A percentile compares a stretch with the other conserved stretches of the same genome.
Evolutionary conservation across 2,329 filamentous ascomycete genomes (phyloP).

Genomic region (Colletotrichum higginsianum): DNA sequence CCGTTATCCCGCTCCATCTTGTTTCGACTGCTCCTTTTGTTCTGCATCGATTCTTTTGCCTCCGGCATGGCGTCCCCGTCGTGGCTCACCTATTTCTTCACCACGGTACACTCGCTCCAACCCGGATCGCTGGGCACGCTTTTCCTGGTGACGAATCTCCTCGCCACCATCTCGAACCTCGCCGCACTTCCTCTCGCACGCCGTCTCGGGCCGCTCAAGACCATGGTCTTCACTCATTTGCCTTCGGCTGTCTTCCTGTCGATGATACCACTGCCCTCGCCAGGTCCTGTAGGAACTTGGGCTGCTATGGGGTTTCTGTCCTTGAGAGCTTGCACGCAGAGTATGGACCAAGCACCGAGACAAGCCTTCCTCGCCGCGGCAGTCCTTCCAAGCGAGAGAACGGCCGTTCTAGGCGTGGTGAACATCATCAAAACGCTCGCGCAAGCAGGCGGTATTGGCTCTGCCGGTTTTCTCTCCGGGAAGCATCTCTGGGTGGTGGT

Average conservation of each 20-base stretch:
- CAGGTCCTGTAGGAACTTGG: constrained; percentile 55
- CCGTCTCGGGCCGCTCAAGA: constrained; percentile 75
- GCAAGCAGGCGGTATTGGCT: constrained; percentile 73
- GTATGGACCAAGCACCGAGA: constrained; percentile 80
- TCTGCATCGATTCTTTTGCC: constrained; percentile 54
- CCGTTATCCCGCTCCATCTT: constrained; percentile 38
- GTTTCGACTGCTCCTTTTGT: constrained; percentile 38
- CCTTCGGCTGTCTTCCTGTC: constrained; percentile 77
- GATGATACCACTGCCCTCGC: constrained; percentile 70
- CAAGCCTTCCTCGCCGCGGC: constrained; percentile 78
- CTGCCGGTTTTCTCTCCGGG: constrained; percentile 75
- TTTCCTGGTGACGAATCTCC: constrained; percentile 68
- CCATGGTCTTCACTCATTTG: constrained; percentile 83
- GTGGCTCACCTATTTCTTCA: constrained; percentile 72
- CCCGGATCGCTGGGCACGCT: constrained; percentile 67
- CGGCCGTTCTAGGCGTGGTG: constrained; percentile 78
- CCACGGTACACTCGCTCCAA: constrained; percentile 61
- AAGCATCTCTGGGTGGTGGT: constrained; percentile 71
- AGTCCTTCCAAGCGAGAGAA: constrained; percentile 76
- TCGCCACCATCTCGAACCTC: constrained; percentile 67
- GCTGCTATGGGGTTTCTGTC: constrained; percentile 73
- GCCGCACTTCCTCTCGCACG: constrained; percentile 69
- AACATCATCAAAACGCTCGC: constrained; percentile 78
- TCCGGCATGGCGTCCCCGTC: constrained; percentile 78
- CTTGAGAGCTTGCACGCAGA: constrained; percentile 73